Conservation (phyloP, 2,329 filamentous ascomycete species). For the Verticillium longisporum region DNA sequence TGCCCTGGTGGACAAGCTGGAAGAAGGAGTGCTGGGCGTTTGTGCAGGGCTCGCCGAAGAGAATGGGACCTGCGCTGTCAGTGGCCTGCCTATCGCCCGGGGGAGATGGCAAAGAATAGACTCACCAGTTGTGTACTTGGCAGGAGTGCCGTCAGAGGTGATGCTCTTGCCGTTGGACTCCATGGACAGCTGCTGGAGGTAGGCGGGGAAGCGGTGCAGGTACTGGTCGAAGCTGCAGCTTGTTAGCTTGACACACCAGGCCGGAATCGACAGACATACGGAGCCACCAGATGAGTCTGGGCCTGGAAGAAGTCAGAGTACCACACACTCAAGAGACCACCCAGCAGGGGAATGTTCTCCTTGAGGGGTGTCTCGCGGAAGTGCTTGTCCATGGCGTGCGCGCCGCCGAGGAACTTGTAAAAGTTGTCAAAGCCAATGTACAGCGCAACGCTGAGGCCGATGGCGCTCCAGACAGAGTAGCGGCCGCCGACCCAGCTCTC, state of each 20-base stretch:
- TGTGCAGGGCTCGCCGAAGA: constrained; percentile 97
- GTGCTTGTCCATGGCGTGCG: constrained; percentile 97
- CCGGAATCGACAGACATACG: constrained; percentile 48
- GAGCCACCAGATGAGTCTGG: constrained; percentile 94
- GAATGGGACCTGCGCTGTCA: constrained; percentile 57
- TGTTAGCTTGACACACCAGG: background rate
- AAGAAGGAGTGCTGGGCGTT: constrained; percentile 99
- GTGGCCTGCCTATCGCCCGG: background rate
- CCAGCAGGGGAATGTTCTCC: constrained; percentile 91
- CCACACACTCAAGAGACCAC: constrained; percentile 92
- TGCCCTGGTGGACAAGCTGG: constrained; percentile 98
- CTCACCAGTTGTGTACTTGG: constrained; percentile 87
- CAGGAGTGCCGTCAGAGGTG: constrained; percentile 78
- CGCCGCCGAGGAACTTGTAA: constrained; percentile 88
- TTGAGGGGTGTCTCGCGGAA: constrained; percentile 86
- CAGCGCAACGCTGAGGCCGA: constrained; percentile 86
- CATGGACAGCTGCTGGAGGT: constrained; percentile 98
- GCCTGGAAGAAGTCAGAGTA: constrained; percentile 99
- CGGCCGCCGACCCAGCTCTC: constrained; percentile 97
- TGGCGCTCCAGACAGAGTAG: constrained; percentile 98
- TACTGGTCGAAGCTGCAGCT: constrained; percentile 84
- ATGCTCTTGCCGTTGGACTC: constrained; percentile 99
- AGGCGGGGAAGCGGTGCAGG: constrained; percentile 96
- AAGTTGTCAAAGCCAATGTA: constrained; percentile 99
- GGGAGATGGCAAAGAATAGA: background rate